These are phyloP conservation scores for Aschersonia sp. DNA, from an alignment of 2,329 filamentous ascomycete species.

Conservation along the genomic window DNA sequence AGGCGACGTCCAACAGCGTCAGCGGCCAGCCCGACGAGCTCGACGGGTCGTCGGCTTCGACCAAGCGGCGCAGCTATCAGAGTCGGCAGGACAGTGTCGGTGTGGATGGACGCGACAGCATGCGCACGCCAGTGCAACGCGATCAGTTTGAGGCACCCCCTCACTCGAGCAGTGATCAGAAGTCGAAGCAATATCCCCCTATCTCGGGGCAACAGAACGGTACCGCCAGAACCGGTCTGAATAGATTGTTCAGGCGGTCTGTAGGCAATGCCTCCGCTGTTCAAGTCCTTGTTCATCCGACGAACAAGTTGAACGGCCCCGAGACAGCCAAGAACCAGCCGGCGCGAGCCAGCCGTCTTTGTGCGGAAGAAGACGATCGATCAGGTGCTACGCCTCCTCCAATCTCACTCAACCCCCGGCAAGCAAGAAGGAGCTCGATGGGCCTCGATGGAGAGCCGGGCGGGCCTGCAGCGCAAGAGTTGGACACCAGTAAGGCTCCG, in stretches of 20 bases:
- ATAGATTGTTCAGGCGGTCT: conserved; percentile 36
- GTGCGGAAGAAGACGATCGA: conserved; percentile 24
- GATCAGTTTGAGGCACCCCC: conserved; percentile 7
- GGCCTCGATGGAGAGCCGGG: conserved; percentile 9
- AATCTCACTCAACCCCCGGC: conserved; percentile 31
- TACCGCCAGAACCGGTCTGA: conserved; percentile 29
- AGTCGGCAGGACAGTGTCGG: conserved; percentile 17
- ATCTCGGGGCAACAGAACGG: conserved; percentile 26
- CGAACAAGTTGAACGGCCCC: background rate
- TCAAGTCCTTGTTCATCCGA: background rate
- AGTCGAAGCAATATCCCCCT: conserved; percentile 33
- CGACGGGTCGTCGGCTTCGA: conserved; percentile 5
- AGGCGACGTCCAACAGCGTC: conserved; percentile 6
- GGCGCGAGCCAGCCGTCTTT: conserved; percentile 22
- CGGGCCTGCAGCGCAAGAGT: conserved; percentile 5
- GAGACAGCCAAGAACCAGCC: conserved; percentile 9
- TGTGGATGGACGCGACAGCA: conserved; percentile 10
- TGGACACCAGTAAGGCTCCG: conserved; percentile 2
- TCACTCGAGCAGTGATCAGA: conserved; percentile 14
- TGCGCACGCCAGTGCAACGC: conserved; percentile 12
- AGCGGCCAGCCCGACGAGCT: conserved; percentile 4
- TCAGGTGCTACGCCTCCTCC: conserved; percentile 40
- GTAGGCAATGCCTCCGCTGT: conserved; percentile 18
- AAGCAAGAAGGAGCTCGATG: conserved; percentile 13
- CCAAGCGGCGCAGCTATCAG: conserved; percentile 7